These are phyloP conservation scores for Puccinia horiana DNA, from an alignment of 1,284 basidiomycete genomes.

Conservation along the genomic window DNA sequence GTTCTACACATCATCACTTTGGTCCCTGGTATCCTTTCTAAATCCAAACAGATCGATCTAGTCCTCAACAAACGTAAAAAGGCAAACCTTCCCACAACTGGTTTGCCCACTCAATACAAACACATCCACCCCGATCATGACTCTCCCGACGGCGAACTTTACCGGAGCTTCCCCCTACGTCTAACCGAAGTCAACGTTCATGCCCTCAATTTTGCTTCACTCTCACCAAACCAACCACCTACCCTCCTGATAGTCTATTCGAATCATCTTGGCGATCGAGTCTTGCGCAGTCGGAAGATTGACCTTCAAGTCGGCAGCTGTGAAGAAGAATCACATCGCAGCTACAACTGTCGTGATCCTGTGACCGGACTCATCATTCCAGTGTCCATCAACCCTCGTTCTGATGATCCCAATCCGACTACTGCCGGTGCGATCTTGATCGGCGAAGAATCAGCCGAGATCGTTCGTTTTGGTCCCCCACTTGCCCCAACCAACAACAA, in stretches of 20 bases:
- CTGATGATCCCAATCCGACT: background rate
- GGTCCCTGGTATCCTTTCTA: background rate
- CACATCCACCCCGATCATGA: background rate
- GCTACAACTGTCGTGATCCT: slow-evolving; percentile 31
- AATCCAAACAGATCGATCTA: background rate
- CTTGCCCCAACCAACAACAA: background rate
- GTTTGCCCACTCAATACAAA: background rate
- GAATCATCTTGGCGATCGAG: slow-evolving; percentile 37
- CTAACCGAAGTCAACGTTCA: slow-evolving; percentile 44
- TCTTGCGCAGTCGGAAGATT: slow-evolving; percentile 21
- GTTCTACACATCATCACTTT: slow-evolving; percentile 40
- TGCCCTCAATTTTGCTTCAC: slow-evolving; percentile 24
- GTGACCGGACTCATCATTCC: slow-evolving; percentile 33
- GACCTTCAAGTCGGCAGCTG: slow-evolving; percentile 15
- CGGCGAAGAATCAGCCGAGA: slow-evolving; percentile 33
- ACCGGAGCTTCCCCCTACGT: slow-evolving; percentile 4
- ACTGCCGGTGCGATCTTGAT: slow-evolving; percentile 27
- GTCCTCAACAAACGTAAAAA: slow-evolving; percentile 10
- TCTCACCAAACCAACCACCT: slow-evolving; percentile 7
- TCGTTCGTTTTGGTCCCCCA: background rate
- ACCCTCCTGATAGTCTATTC: slow-evolving; percentile 41
- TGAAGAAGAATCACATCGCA: slow-evolving; percentile 26
- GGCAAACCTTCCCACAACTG: background rate
- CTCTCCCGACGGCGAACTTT: slow-evolving; percentile 13
- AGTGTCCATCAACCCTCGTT: background rate